Base-by-base conservation (phyloP, 768 basidiomycete genomes). In the Suillus alpinus region DNA sequence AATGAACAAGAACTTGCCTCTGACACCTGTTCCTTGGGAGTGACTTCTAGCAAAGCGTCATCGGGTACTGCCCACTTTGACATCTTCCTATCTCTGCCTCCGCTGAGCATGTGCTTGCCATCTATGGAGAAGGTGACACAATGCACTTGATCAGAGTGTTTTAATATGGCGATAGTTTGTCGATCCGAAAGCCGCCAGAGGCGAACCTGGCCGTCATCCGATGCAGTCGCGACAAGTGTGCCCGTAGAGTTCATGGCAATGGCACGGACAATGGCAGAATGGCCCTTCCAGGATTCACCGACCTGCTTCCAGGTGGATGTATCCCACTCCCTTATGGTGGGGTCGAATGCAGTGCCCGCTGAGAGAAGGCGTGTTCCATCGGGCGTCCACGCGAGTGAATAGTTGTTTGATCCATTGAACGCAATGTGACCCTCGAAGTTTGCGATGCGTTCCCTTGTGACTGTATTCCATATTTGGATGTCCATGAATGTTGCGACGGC, bases 121-220 rank as follows among this genome's bases (percentile, higher is more conserved):
- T 49, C 29, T 16, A 4, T 31, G 29, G 47, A 49, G 29, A 49
- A 49, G 26, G 29, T 10, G 8, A 31, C 47, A n/a, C 41, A 41
- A 41, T 4, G n/a, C 18, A n/a, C 7, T 3, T 1, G 0, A 9
- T 9, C 7, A 0, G 9, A 0, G n/a, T n/a, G 41, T 8, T 41
- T n/a, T 3, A 49, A 18, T 49, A 49, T 49, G 47, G 47, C 47
- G 8, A 49, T 9, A 8, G 29, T 49, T 49, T 9, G 29, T 31
- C 16, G 29, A 31, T 49, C 29, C 8, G 47, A 49, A 29, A 49
- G 29, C 5, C 47, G 29, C 29, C 29, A 49, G 26, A 49, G 16
- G 14, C 29, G 29, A 16, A 10, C 47, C 14, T 29, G 8, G 8
- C 5, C 1, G 29, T 49, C 47, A 3, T 5, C 8, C 4, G 29